A percentile compares a stretch with the other conserved stretches of the same genome.
Conservation (phyloP, 345 rosid genomes). For the Boechera retrofracta region DNA sequence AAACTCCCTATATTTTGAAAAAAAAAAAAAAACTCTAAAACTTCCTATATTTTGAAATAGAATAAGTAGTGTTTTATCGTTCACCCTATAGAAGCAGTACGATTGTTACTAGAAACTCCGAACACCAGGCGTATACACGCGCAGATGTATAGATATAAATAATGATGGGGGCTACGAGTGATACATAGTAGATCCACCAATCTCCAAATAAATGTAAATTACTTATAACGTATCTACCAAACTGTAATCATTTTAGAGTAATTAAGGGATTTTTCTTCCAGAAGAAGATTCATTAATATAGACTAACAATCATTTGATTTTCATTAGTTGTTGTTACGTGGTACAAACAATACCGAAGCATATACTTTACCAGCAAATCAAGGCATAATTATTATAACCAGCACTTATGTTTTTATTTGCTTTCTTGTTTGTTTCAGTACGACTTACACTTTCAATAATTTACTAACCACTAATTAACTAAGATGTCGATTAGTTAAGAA, state of each 20-base stretch:
- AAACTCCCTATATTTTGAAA: too few relatives aligned
- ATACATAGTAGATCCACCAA: constrained; percentile 23
- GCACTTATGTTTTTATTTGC: not conserved
- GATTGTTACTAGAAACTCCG: too few relatives aligned
- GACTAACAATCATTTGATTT: constrained; percentile 32
- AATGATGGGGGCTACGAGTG: not conserved
- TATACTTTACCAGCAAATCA: constrained; percentile 34
- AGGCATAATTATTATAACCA: constrained; percentile 32
- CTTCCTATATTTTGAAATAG: too few relatives aligned
- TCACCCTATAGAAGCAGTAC: too few relatives aligned
- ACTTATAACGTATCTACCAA: constrained; percentile 35
- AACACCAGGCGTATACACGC: too few relatives aligned
- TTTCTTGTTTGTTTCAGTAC: constrained; percentile 11
- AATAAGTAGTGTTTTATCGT: too few relatives aligned
- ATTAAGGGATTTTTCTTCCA: constrained; percentile 5
- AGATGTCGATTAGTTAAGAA: not conserved
- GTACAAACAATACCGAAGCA: constrained; percentile 17
- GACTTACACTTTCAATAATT: constrained; percentile 1
- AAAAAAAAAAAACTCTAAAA: too few relatives aligned
- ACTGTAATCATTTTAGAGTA: constrained; percentile 41
- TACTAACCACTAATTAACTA: not conserved
- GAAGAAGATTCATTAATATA: constrained; percentile 22
- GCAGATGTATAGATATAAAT: too few relatives aligned
- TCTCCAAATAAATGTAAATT: constrained; percentile 17
- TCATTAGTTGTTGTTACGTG: constrained; percentile 39